Base-by-base conservation (phyloP, 2,329 filamentous ascomycete genomes). In the Periconia sp. region DNA sequence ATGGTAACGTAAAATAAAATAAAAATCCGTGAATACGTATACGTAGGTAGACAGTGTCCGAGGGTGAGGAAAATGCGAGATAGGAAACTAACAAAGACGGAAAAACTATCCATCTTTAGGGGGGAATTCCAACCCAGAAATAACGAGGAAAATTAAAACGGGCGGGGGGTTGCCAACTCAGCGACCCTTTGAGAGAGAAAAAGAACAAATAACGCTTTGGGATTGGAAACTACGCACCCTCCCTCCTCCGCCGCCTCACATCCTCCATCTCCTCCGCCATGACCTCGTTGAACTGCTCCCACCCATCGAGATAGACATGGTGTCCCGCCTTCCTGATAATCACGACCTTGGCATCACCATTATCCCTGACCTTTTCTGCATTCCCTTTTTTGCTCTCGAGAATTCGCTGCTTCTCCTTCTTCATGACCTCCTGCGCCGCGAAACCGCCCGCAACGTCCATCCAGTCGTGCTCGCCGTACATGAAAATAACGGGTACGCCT, bases 401-500 rank as follows among this genome's bases (percentile, higher is more conserved):
- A 0, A 82, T 79, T 47, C 83, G 82, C 23, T 76, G 75, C 59
- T 83, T 84, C 58, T 88, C 85, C 53, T 87, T 81, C 55, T 90
- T 87, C 13, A 97, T 82, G 72, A 89, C 92, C 74, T 92, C 85
- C 67, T 89, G 85, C 0, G 92, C 87, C 0, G 89, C 91, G 45
- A 87, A 85, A 0, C 94, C 94, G 27, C 92, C 94, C 0, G 86
- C 85, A 9, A 94, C 87, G 62, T 99, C 94, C 94, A 99, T 99
- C 94, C 94, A 99, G 78, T 99, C 94, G 68, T 94, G 87, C 65
- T 97, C 92, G 58, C 94, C 94, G 70, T 99, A 99, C 89, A 97
- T 92, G 70, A 99, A 84, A 9, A 97, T 83, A 31, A 97, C 80
- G 0, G 94, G 93, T 47, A 92, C 80, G 1, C 92, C 92, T 0